Evolutionary conservation across 768 basidiomycete genomes (phyloP).

Genomic region (Erythrobasidium yunnanense): DNA sequence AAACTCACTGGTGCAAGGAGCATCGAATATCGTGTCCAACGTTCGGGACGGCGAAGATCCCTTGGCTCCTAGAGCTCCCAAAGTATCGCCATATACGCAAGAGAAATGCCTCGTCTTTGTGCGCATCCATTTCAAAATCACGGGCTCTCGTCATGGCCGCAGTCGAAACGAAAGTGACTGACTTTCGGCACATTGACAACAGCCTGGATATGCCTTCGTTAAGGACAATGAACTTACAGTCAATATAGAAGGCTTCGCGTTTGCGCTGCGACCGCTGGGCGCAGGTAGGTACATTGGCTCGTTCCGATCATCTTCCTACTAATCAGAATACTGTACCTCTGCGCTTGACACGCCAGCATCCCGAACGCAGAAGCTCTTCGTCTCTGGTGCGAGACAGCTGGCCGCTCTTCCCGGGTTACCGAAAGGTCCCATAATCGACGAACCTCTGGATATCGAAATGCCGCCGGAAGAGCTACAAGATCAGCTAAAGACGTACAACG

Average conservation of each 20-base stretch:
- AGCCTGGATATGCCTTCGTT: conserved; percentile 18
- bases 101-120: conserved; percentile 22
- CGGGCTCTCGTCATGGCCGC: not conserved
- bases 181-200: not conserved
- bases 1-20: not conserved
- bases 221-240: conserved; percentile 12
- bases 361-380: conserved; percentile 35
- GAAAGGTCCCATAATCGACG: not conserved
- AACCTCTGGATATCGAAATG: not conserved
- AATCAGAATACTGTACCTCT: too few relatives aligned
- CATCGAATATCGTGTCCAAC: not conserved
- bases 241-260: conserved; percentile 22
- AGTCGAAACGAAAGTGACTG: not conserved
- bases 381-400: conserved; percentile 34
- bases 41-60: not conserved
- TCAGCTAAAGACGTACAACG: not conserved
- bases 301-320: too few relatives aligned
- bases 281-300: not conserved
- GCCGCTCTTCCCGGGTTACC: conserved; percentile 33
- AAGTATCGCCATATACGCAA: conserved; percentile 15
- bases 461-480: conserved; percentile 14
- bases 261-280: conserved; percentile 2
- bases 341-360: too few relatives aligned
- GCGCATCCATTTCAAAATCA: not conserved
- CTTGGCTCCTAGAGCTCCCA: not conserved